Evolutionary conservation across 805 yeast species (phyloP), one percentile per base, ranked within the genome.

Genomic region (Scheffersomyces amazonensis): DNA sequence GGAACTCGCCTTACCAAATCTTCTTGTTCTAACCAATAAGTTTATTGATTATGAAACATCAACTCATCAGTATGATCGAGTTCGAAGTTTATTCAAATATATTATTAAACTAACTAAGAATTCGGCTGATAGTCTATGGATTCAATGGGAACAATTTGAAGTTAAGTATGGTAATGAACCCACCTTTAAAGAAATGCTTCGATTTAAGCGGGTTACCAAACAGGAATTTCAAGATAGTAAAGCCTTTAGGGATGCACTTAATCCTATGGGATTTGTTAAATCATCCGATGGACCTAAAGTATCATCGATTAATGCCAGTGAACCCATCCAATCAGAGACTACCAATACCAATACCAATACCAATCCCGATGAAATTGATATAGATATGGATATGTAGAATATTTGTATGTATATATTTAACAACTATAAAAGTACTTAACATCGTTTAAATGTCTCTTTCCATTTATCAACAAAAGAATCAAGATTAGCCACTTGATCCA

Each of bases 61-160:
- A 15, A 56, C 73, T 6, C 71, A 73, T 3, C 87, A 87, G 44
- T 54, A 65, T 13, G 64, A 58, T 4, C 63, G 96, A 35, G 88
- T 80, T 0, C 71, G 96, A 36, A 78, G 75, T 9, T 56, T 91
- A 5, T 73, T 75, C 44, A 71, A 66, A 39, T 83, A 47, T 36
- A 37, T 64, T 4, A 47, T 55, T 9, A 37, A 48, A 4, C 48
- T 60, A 22, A 44, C 54, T 1, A 53, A 53, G 24, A 46, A 46
- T 10, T 35, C 46, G 3, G 32, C 41, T 15, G 40, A 39, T 41
- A 40, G 34, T 6, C 34, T 54, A 1, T 88, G 96, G 95, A 62
- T 61, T 1, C 57, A 60, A 20, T 90, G 96, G 95, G 81, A 81
- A 37, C 54, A 65, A 9, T 87, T 89, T 56, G 98, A 90, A 54